Evolutionary conservation across 805 yeast species (phyloP), one percentile per base, ranked within the genome.

Genomic region (Ascoidea asiatica): DNA sequence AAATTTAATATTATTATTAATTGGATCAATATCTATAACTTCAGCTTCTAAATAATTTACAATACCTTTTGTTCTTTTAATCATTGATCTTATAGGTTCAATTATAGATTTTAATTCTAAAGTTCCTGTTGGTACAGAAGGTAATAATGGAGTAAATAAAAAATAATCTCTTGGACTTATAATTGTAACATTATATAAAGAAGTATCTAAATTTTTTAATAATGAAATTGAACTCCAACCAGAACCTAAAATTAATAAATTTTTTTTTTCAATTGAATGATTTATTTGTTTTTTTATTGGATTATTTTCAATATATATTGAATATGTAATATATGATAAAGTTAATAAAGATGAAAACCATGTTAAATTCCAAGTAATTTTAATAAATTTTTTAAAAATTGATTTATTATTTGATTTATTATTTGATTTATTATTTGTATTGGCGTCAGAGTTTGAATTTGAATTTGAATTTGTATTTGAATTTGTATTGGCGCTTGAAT

Each of bases 161-260:
- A 89, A 88, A 70, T 86, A 90, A 71, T 89, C 90, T 69, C 97
- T 78, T 50, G 97, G 97, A 38, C 95, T 86, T 41, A 89, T 83
- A 46, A 89, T 79, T 42, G 87, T 78, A 43, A 89, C 96, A 59
- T 90, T 86, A 67, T 87, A 89, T 61, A 81, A 70, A 41, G 89
- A 69, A 38, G 96, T 81, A 61, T 89, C 96, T 61, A 89, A 69
- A 58, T 79, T 75, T 67, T 85, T 86, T 64, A 89, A 72, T 49
- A 88, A 66, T 5, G 95, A 79, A 44, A 89, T 81, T 11, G 95
- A 76, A 48, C 95, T 97, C 97, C 97, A 89, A 44, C 97, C 97
- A 19, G 95, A 79, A 49, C 94, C 94, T 58, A 76, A 75, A 63
- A 73, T 79, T 44, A 90, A 92, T 47, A 68, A 44, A 19, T 67